These are phyloP conservation scores for Mediolabrus comicus DNA, from an alignment of 108 stramenopile species.

Conservation along the genomic window DNA sequence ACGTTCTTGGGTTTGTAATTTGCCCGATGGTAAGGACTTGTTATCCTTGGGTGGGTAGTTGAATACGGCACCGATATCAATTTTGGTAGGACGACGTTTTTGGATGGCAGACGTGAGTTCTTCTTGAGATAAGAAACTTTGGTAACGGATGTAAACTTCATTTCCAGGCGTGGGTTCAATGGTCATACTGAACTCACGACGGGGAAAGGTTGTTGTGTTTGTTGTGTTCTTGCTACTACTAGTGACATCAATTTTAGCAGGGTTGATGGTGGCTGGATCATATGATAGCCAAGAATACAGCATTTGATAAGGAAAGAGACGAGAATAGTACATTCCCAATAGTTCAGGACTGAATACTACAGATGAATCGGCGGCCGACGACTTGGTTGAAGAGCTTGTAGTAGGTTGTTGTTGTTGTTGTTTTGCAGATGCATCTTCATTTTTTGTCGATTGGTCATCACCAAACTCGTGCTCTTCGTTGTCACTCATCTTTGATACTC, in stretches of 20 bases:
- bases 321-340: conserved; percentile 88
- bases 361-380: conserved; percentile 13
- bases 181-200: conserved; percentile 97
- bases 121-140: conserved; percentile 75
- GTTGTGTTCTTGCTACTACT: conserved; percentile 1
- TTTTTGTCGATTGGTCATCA: background rate
- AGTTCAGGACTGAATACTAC: conserved; percentile 89
- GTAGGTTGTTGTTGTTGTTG: background rate
- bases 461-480: conserved; percentile 32
- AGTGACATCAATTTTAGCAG: background rate
- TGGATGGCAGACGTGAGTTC: conserved; percentile 75
- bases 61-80: conserved; percentile 99
- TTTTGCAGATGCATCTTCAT: conserved; percentile 8
- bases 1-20: conserved; percentile 86
- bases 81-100: conserved; percentile 94
- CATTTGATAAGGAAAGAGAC: conserved; percentile 87
- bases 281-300: conserved; percentile 78
- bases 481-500: conserved; percentile 12
- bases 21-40: conserved; percentile 54
- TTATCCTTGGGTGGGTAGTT: conserved; percentile 87
- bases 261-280: conserved; percentile 29
- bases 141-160: conserved; percentile 98
- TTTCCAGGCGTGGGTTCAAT: conserved; percentile 83
- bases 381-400: background rate
- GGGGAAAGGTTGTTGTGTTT: conserved; percentile 49